A percentile compares a stretch with the other conserved stretches of the same genome.
phyloP scores from a whole-genome alignment of 2,329 filamentous ascomycete genomes.

The Cercospora beticola region DNA sequence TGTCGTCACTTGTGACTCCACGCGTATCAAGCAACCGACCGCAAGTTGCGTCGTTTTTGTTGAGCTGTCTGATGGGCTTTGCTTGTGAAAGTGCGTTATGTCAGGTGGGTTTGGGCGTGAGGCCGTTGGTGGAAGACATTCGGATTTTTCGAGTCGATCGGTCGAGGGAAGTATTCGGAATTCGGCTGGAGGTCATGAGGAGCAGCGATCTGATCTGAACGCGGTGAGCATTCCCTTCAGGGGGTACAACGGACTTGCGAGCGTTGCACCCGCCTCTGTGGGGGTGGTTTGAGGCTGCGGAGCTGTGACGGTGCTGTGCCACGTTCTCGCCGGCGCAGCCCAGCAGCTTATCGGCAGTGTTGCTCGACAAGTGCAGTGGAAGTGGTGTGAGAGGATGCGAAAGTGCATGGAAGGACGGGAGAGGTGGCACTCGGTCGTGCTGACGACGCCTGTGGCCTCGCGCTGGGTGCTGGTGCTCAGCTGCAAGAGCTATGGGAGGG shows the following conservation, averaged over 20 bases:
- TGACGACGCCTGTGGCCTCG: background rate
- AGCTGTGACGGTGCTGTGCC: background rate
- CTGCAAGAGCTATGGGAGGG: background rate
- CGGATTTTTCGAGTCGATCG: background rate
- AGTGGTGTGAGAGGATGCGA: background rate
- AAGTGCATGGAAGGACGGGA: background rate
- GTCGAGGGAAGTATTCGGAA: background rate
- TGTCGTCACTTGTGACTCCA: background rate
- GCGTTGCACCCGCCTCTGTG: background rate
- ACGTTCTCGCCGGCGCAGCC: background rate
- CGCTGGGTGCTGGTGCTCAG: background rate
- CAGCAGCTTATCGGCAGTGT: background rate
- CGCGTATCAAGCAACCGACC: background rate
- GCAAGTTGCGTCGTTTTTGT: background rate
- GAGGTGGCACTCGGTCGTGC: background rate
- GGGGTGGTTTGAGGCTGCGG: background rate
- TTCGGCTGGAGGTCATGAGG: background rate
- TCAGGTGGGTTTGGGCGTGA: background rate
- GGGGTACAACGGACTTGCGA: background rate
- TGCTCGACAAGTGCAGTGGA: background rate
- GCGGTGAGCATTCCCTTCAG: background rate
- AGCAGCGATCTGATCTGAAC: background rate
- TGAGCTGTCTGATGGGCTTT: background rate
- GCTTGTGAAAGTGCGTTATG: background rate
- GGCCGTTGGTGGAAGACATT: background rate